phyloP scores from a whole-genome alignment of 2,329 filamentous ascomycete species.

The Periconia digitata region DNA sequence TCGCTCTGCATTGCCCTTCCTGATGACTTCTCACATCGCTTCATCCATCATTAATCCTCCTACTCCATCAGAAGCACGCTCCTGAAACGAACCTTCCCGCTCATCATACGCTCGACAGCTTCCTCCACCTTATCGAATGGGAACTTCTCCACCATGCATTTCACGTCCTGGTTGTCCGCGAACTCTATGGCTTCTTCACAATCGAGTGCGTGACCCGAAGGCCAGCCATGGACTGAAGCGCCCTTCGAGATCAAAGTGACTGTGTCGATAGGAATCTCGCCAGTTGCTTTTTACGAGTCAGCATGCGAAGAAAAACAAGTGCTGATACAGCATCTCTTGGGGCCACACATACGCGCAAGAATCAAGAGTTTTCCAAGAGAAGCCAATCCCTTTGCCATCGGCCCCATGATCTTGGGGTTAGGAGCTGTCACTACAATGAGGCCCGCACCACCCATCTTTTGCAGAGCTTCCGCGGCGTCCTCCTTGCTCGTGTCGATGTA shows the following conservation, averaged over 20 bases:
- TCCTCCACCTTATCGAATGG: constrained; percentile 54
- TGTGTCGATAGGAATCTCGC: constrained; percentile 49
- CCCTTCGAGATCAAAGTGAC: constrained; percentile 51
- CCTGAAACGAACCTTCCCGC: constrained; percentile 54
- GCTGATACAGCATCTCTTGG: background rate
- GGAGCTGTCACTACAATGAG: constrained; percentile 66
- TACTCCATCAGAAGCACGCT: constrained; percentile 53
- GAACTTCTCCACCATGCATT: constrained; percentile 58
- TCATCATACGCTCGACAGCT: constrained; percentile 54
- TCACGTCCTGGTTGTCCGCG: constrained; percentile 49
- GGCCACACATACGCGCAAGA: constrained; percentile 50
- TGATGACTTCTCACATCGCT: no score
- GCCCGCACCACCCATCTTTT: constrained; percentile 62
- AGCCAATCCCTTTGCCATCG: constrained; percentile 57
- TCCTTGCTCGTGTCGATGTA: constrained; percentile 58
- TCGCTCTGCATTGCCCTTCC: background rate
- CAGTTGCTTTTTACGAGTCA: constrained; percentile 37
- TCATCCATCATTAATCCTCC: background rate
- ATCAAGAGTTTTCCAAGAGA: constrained; percentile 61
- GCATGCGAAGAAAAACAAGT: background rate
- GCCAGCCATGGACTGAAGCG: constrained; percentile 55
- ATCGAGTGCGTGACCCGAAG: constrained; percentile 55
- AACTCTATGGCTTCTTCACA: constrained; percentile 57
- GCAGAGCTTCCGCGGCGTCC: constrained; percentile 53
- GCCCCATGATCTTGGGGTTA: constrained; percentile 57